These are phyloP conservation scores for Fusarium haematococcum DNA, from an alignment of 2,329 filamentous ascomycete genomes.

Conservation along the genomic window DNA sequence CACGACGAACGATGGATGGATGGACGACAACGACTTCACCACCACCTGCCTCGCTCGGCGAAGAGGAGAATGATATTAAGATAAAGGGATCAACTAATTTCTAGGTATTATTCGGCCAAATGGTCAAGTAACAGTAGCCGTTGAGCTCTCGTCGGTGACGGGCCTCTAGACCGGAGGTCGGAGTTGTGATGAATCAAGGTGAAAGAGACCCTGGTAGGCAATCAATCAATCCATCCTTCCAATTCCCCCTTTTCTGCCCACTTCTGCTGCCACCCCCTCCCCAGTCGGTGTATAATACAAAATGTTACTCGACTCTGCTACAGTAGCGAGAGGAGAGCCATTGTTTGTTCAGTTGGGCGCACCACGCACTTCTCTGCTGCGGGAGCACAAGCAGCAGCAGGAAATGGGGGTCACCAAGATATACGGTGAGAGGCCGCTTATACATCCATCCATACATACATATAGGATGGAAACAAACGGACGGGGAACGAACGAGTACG, in stretches of 20 bases:
- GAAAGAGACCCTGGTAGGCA: conserved; percentile 31
- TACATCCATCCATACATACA: neutral
- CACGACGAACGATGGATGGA: neutral
- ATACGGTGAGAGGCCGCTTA: neutral
- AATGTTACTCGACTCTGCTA: conserved; percentile 2
- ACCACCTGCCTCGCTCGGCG: conserved; percentile 18
- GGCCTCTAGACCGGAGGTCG: conserved; percentile 11
- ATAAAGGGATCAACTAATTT: conserved; percentile 25
- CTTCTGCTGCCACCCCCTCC: conserved; percentile 29
- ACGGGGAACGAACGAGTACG: conserved; percentile 1
- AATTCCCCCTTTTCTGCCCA: conserved; percentile 37
- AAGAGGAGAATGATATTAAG: conserved; percentile 15
- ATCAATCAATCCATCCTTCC: conserved; percentile 21
- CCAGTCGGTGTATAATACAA: neutral
- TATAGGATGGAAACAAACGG: neutral
- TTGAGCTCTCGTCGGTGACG: conserved; percentile 5
- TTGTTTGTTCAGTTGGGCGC: neutral
- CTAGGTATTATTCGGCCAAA: conserved; percentile 13
- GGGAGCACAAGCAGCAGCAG: conserved; percentile 30
- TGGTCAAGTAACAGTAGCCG: neutral
- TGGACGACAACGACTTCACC: neutral
- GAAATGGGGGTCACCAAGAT: neutral
- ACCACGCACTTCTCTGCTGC: conserved; percentile 1
- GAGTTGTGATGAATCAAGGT: conserved; percentile 27
- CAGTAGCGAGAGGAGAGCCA: neutral